Base-by-base conservation (phyloP, 1,284 basidiomycete genomes). In the Lentinula novae-zelandiae region DNA sequence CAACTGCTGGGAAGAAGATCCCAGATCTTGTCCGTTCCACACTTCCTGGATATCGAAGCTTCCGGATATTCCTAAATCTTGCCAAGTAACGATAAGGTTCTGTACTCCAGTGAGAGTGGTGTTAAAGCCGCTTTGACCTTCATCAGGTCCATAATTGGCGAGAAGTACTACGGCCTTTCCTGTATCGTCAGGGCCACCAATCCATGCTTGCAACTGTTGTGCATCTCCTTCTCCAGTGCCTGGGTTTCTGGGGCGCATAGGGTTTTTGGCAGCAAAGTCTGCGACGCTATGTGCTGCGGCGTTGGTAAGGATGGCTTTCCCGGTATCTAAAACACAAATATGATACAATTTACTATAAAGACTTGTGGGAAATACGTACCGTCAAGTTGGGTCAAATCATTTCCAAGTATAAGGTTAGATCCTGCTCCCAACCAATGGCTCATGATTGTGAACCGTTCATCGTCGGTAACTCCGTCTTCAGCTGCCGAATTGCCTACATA, bases 381-480 rank as follows among this genome's bases (percentile, higher is more conserved):
- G 15, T 63, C 62, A 7, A 63, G 39, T 12, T 61, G 55, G 10
- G 49, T 63, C n/a, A 63, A 38, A 52, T 63, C 62, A 12, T 60
- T 63, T 15, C 60, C 62, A 8, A 63, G 17, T 17, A 63, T 63
- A 38, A 63, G 53, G 39, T 63, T 61, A 9, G 60, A 51, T n/a
- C 46, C 62, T 27, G 62, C 62, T 39, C 51, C 60, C 52, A 63
- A 38, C 62, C 62, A 63, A 40, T 61, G 62, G 34, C 27, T 63
- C 50, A 63, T 46, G 22, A 61, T 60, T 1, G 39, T 61, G 17
- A 49, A 55, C 22, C 60, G 46, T 50, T 61, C 39, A 10, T 61
- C 49, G 38, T 61, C 49, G 15, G 46, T 57, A 20, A 61, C 60
- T 8, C 60, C 60, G 22, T 56, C 54, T 38, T 51, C 49, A 20